phyloP scores from a whole-genome alignment of 2,329 filamentous ascomycete genomes.

The Bipolaris sorokiniana region DNA sequence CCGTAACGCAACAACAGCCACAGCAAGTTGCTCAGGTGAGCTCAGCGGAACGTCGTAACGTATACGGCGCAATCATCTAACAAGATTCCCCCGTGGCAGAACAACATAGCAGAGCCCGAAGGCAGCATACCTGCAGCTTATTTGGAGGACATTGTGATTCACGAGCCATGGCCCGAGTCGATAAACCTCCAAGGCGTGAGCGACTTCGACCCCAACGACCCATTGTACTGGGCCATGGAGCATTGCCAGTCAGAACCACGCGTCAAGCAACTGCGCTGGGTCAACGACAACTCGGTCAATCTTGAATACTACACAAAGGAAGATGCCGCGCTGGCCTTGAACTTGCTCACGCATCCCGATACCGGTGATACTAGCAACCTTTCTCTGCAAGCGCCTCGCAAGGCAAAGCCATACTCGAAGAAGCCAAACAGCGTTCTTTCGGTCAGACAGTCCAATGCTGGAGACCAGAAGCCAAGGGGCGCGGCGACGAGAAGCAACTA shows the following conservation, averaged over 20 bases:
- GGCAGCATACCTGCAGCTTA: conserved; percentile 42
- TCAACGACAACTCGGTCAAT: conserved; percentile 91
- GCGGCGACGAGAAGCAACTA: conserved; percentile 85
- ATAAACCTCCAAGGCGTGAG: conserved; percentile 86
- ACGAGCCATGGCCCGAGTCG: conserved; percentile 61
- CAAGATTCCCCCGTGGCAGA: conserved; percentile 7
- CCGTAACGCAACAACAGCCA: conserved; percentile 28
- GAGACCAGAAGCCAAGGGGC: conserved; percentile 79
- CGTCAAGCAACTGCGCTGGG: conserved; percentile 77
- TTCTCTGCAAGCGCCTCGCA: conserved; percentile 66
- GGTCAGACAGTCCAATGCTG: conserved; percentile 73
- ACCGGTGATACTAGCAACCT: conserved; percentile 47
- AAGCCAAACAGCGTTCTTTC: conserved; percentile 73
- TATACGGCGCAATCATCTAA: conserved; percentile 7
- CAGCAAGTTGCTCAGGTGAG: conserved; percentile 29
- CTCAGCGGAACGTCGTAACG: conserved; percentile 9
- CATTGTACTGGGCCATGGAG: conserved; percentile 74
- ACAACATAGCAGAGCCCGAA: conserved; percentile 9
- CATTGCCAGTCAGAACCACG: conserved; percentile 66
- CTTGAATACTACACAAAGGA: conserved; percentile 71
- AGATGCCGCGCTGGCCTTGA: conserved; percentile 61
- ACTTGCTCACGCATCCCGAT: conserved; percentile 60
- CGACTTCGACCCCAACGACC: conserved; percentile 77
- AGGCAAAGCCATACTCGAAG: conserved; percentile 69
- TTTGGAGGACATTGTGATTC: conserved; percentile 38